These are phyloP conservation scores for Punica granatum DNA, from an alignment of 345 rosid genomes.

Conservation along the genomic window DNA sequence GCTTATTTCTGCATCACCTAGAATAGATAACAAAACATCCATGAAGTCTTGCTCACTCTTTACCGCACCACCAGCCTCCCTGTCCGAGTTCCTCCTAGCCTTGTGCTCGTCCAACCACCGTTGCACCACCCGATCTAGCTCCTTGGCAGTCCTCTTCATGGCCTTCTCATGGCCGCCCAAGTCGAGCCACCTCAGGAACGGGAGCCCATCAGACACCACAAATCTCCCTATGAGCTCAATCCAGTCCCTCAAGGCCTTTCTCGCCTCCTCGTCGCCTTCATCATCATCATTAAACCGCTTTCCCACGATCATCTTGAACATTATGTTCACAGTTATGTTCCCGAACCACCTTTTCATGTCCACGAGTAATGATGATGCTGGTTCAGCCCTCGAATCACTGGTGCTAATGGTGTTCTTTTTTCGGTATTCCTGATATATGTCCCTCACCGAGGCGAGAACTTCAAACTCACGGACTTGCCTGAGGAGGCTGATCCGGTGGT, in stretches of 20 bases:
- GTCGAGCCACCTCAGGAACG: slow-evolving; percentile 27
- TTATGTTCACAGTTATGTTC: slow-evolving; percentile 18
- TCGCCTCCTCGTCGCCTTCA: background rate
- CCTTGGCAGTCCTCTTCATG: slow-evolving; percentile 20
- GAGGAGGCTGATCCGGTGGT: slow-evolving; percentile 20
- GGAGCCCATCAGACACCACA: slow-evolving; percentile 21
- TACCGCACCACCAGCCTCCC: background rate
- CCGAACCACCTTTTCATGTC: slow-evolving; percentile 28
- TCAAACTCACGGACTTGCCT: slow-evolving; percentile 12
- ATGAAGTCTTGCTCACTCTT: slow-evolving; percentile 24
- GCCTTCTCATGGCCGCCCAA: slow-evolving; percentile 25
- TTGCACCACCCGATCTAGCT: slow-evolving; percentile 15
- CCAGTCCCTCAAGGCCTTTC: slow-evolving; percentile 3
- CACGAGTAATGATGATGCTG: background rate
- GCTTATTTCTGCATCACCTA: slow-evolving; percentile 6
- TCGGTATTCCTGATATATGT: slow-evolving; percentile 3
- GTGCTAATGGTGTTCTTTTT: background rate
- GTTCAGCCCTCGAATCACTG: background rate
- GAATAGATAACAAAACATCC: slow-evolving; percentile 19
- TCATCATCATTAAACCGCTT: slow-evolving; percentile 8
- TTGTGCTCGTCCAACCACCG: slow-evolving; percentile 36
- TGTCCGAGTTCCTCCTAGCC: slow-evolving; percentile 10
- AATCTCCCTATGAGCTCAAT: slow-evolving; percentile 17
- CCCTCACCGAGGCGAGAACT: slow-evolving; percentile 9
- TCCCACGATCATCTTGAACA: slow-evolving; percentile 17